Percentiles rank a stretch among this genome's conserved stretches.
Conservation (phyloP, 257 asterid genomes). For the Rehmannia glutinosa region DNA sequence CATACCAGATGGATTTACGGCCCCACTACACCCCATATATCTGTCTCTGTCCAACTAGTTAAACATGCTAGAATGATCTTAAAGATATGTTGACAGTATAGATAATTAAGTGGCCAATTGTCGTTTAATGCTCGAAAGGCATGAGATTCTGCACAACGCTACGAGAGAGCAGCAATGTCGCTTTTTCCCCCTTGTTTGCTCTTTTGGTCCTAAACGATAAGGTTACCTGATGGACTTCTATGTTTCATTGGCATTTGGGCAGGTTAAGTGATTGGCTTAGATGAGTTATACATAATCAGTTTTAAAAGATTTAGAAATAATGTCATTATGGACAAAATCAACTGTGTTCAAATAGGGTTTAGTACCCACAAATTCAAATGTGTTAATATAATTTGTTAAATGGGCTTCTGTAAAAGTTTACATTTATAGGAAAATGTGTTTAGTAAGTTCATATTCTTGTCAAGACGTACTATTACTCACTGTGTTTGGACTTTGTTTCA, state of each 20-base stretch:
- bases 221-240: neutral
- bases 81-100: too few relatives aligned
- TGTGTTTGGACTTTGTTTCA: neutral
- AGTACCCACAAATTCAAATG: neutral
- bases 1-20: too few relatives aligned
- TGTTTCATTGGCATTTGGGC: neutral
- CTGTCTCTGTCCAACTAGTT: too few relatives aligned
- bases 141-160: too few relatives aligned
- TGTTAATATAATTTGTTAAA: neutral
- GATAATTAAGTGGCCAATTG: too few relatives aligned
- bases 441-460: neutral
- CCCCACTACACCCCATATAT: too few relatives aligned
- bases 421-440: neutral
- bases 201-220: neutral
- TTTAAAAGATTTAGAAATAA: neutral
- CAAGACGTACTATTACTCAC: neutral
- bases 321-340: neutral
- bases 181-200: neutral
- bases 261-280: neutral
- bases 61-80: too few relatives aligned
- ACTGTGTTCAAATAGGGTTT: neutral
- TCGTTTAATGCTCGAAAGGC: too few relatives aligned
- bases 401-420: neutral
- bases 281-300: neutral
- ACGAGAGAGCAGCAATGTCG: too few relatives aligned